Evolutionary conservation across 2,329 filamentous ascomycete species (phyloP), one percentile per base, ranked within the genome.

Genomic region (Aspergillus jensenii): DNA sequence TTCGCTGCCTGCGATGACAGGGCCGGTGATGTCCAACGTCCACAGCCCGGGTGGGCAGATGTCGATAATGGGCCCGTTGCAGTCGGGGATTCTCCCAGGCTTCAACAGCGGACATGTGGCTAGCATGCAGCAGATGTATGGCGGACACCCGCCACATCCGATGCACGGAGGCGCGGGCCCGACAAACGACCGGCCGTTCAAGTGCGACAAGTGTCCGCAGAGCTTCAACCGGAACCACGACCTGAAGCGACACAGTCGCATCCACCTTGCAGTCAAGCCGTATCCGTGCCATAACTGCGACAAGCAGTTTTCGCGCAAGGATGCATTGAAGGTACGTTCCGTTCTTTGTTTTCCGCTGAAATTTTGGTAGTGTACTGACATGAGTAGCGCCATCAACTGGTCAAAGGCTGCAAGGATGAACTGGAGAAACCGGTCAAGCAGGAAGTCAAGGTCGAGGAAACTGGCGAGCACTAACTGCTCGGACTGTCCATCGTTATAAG

Each of bases 191-290:
- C 86, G 93, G 5, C 95, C 95, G 0, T 98, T 96, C 81, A 93
- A 93, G 75, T 99, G 95, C 72, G 92, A 98, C 66, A 84, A 90
- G 71, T 99, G 95, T 70, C 86, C 90, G 0, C 91, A 96, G 72
- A 93, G 90, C 39, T 99, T 99, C 79, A 98, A 96, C 74, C 84
- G 95, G 4, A 98, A 98, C 64, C 95, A 98, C 71, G 95, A 98
- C 70, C 76, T 98, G 67, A 99, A 99, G 78, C 85, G 95, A 52
- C 95, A 99, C 74, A 96, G 96, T 81, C 82, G 92, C 50, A 98
- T 98, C 59, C 95, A 99, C 75, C 77, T 98, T 58, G 90, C 92
- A 0, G 91, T 98, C 41, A 99, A 99, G 81, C 95, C 95, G 0
- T 98, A 93, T 74, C 93, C 93, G 0, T 99, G 95, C 73, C 85